A percentile compares a stretch with the other conserved stretches of the same genome.
phyloP scores from a whole-genome alignment of 192 early-diverging fungal species.

The Coemansia sp. region DNA sequence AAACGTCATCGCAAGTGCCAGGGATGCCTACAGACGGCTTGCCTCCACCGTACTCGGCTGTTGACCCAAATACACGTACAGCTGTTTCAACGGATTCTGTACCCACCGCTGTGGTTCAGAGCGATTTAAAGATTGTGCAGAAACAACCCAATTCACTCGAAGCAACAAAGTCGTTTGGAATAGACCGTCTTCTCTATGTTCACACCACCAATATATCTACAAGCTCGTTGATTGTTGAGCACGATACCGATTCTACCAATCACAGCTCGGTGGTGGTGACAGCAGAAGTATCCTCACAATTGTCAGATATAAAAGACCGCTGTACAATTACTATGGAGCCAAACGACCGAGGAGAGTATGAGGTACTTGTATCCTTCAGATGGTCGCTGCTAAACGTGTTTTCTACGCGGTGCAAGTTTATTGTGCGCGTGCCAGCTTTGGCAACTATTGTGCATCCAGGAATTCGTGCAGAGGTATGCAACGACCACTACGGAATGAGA shows the following conservation, averaged over 20 bases:
- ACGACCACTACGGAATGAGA: slow-evolving; percentile 19
- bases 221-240: slow-evolving; percentile 26
- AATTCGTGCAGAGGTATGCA: slow-evolving; percentile 15
- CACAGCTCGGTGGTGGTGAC: slow-evolving; percentile 14
- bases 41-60: slow-evolving; percentile 37
- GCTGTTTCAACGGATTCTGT: not conserved
- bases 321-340: slow-evolving; percentile 11
- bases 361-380: slow-evolving; percentile 28
- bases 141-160: slow-evolving; percentile 24
- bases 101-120: not conserved
- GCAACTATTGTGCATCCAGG: slow-evolving; percentile 23
- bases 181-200: slow-evolving; percentile 33
- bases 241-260: slow-evolving; percentile 20
- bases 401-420: slow-evolving; percentile 18
- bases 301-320: slow-evolving; percentile 12
- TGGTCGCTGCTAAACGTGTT: slow-evolving; percentile 28
- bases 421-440: slow-evolving; percentile 18
- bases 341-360: slow-evolving; percentile 30
- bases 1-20: not conserved
- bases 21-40: slow-evolving; percentile 2
- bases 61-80: slow-evolving; percentile 20
- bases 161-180: slow-evolving; percentile 23
- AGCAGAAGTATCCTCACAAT: slow-evolving; percentile 19
- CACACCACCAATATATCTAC: slow-evolving; percentile 15
- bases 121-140: slow-evolving; percentile 16